Conservation (phyloP, 768 basidiomycete genomes). For the Cystofilobasidium ferigula region DNA sequence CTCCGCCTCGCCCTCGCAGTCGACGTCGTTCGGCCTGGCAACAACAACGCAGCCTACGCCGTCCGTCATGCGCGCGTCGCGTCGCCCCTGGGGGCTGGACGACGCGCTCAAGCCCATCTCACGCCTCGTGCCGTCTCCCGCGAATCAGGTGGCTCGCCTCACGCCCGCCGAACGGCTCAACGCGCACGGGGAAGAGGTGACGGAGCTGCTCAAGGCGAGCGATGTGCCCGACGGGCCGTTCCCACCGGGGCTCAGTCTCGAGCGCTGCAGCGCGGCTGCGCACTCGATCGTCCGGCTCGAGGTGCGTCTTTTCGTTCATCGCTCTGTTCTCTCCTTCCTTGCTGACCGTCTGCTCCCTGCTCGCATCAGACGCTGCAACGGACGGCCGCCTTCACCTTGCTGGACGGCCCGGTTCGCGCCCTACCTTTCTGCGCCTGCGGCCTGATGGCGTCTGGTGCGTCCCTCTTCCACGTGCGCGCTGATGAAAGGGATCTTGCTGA, state of each 20-base stretch:
- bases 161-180: not conserved
- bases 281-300: slow-evolving; percentile 24
- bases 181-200: not conserved
- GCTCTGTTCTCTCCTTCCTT: not conserved
- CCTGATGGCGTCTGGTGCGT: not conserved
- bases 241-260: slow-evolving; percentile 21
- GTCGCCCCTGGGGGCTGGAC: slow-evolving; percentile 11
- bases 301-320: not conserved
- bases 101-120: slow-evolving; percentile 13
- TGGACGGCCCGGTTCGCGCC: slow-evolving; percentile 1
- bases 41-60: too few relatives aligned
- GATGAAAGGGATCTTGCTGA: too few relatives aligned
- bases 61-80: not conserved
- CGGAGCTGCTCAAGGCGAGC: slow-evolving; percentile 1
- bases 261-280: slow-evolving; percentile 15
- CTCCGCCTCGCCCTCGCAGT: slow-evolving; percentile 5
- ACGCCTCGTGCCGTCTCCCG: not conserved
- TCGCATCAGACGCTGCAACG: slow-evolving; percentile 18
- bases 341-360: not conserved
- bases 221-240: slow-evolving; percentile 12
- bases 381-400: slow-evolving; percentile 15
- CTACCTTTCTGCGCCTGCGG: slow-evolving; percentile 24
- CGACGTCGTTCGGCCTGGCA: not conserved
- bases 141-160: not conserved
- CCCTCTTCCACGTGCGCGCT: not conserved